phyloP scores from a whole-genome alignment of 2,329 filamentous ascomycete genomes.

The Verticillium nonalfalfae region DNA sequence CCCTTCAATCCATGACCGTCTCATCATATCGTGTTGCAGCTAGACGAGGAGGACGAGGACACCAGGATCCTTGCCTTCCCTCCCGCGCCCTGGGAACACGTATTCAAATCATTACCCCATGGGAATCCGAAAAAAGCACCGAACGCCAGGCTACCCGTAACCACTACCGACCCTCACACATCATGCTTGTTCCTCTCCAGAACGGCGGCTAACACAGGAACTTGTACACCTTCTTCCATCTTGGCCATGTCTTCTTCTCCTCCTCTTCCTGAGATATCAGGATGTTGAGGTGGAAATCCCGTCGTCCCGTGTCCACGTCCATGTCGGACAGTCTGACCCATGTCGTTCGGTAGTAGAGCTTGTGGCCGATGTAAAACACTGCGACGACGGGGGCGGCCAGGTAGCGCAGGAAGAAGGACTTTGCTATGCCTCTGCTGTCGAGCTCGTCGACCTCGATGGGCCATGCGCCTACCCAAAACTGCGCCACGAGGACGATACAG shows the following conservation, averaged over 20 bases:
- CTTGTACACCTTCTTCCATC: slow-evolving; percentile 72
- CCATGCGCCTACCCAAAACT: slow-evolving; percentile 83
- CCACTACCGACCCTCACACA: not conserved
- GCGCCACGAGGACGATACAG: slow-evolving; percentile 66
- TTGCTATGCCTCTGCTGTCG: slow-evolving; percentile 38
- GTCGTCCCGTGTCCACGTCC: slow-evolving; percentile 78
- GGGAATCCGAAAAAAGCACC: not conserved
- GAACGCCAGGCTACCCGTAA: not conserved
- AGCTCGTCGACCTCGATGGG: slow-evolving; percentile 54
- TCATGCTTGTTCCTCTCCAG: not conserved
- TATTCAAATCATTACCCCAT: too few species aligned
- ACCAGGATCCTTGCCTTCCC: too few species aligned
- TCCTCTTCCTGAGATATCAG: slow-evolving; percentile 74
- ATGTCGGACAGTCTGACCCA: slow-evolving; percentile 67
- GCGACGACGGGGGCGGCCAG: slow-evolving; percentile 64
- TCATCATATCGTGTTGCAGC: too few species aligned
- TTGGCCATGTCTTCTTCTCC: slow-evolving; percentile 65
- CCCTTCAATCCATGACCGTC: too few species aligned
- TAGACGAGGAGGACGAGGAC: too few species aligned
- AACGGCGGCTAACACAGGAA: slow-evolving; percentile 53
- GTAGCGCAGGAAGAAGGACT: slow-evolving; percentile 69
- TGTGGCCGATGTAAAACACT: slow-evolving; percentile 66
- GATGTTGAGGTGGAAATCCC: slow-evolving; percentile 76
- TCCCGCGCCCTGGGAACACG: too few species aligned
- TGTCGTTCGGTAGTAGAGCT: slow-evolving; percentile 64